phyloP scores from a whole-genome alignment of 768 basidiomycete species.

The Lyophyllum semitale region DNA sequence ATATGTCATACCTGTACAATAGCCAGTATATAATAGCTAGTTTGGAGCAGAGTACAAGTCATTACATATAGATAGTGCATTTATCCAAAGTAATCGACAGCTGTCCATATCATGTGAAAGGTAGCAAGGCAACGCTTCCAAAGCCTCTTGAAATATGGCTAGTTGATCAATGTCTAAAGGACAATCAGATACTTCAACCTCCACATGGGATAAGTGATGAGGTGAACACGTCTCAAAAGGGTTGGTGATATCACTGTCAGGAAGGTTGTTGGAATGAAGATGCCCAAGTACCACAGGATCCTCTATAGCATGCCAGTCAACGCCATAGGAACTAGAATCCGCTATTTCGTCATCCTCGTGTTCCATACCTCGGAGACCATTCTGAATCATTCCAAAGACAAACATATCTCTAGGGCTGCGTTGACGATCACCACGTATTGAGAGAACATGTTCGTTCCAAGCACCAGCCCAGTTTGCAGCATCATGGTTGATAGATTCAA shows the following conservation, averaged over 20 bases:
- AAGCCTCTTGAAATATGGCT: background rate
- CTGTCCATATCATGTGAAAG: background rate
- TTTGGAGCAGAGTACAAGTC: no score
- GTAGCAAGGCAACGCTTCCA: background rate
- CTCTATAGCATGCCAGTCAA: constrained; percentile 25
- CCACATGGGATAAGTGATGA: background rate
- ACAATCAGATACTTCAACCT: background rate
- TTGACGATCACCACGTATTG: constrained; percentile 14
- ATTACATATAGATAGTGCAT: no score
- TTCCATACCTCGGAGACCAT: constrained; percentile 29
- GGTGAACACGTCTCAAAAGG: background rate
- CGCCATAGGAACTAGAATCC: constrained; percentile 23
- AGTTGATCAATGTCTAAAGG: background rate
- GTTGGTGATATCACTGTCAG: background rate
- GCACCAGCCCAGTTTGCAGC: constrained; percentile 27
- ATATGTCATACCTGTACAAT: no score
- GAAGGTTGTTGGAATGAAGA: constrained; percentile 14
- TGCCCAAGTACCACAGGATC: constrained; percentile 11
- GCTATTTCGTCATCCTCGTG: constrained; percentile 3
- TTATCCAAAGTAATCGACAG: background rate
- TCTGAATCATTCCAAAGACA: constrained; percentile 29
- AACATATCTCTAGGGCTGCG: constrained; percentile 29
- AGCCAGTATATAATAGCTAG: no score
- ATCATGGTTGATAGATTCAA: constrained; percentile 31
- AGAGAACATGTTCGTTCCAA: constrained; percentile 38